Base-by-base conservation (phyloP, 371 early-diverging fungal genomes). In the Apophysomyces trapeziformis region DNA sequence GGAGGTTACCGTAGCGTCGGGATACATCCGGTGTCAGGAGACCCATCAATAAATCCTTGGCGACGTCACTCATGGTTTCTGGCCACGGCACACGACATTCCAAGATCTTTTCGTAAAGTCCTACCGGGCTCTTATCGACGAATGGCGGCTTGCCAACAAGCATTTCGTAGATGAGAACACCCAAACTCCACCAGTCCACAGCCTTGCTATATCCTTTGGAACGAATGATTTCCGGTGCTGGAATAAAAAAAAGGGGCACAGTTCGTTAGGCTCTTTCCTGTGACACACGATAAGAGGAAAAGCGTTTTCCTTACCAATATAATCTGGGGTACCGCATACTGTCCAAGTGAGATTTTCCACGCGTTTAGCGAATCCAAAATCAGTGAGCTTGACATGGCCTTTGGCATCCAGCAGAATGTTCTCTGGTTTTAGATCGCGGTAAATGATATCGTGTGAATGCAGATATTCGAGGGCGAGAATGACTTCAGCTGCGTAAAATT, bases 121-220 rank as follows among this genome's bases (percentile, higher is more conserved):
- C 89, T 54, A 91, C 89, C 7, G 93, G 92, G 45, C 95, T 96
- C 70, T 97, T 95, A 74, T 96, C 98, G 70, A 92, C 91, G 81
- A 97, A 99, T 8, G 99, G 99, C 21, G 98, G 96, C 62, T 93
- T 81, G 41, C 98, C 99, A 14, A 85, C 90, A 45, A 93, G 75
- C 89, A 96, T 94, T 80, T 99, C 99, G 76, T 93, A 99, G 54
- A 99, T 92, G 44, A 99, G 82, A 43, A 99, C 90, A 14, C 99
- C 99, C 26, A 99, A 81, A 5, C 98, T 93, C 95, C 97, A 99
- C 95, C 96, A 97, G 79, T 99, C 99, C 5, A 97, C 99, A 4
- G 96, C 93, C 73, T 93, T 92, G 36, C 96, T 95, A 74, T 99
- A 97, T 44, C 96, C 99, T 79, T 95, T 93, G 62, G 94, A 93